phyloP scores from a whole-genome alignment of 2,329 filamentous ascomycete species.

The Hypoxylon sp. region DNA sequence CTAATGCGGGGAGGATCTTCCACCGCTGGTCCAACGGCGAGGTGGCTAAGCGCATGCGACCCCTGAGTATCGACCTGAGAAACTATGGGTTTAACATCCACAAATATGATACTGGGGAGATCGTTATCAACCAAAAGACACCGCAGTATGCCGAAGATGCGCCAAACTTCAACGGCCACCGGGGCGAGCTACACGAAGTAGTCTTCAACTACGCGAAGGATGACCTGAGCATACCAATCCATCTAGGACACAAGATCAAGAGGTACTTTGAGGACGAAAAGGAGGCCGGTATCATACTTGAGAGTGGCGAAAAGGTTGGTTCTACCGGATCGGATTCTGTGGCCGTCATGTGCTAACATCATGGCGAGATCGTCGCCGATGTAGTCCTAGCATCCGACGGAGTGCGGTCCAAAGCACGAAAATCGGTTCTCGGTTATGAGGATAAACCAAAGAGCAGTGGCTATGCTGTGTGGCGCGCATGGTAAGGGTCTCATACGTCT shows the following conservation, averaged over 20 bases:
- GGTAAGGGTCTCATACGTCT: conserved; percentile 52
- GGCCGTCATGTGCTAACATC: conserved; percentile 18
- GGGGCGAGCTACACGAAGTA: conserved; percentile 70
- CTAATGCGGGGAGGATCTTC: conserved; percentile 71
- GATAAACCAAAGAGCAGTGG: conserved; percentile 64
- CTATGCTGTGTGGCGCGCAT: conserved; percentile 65
- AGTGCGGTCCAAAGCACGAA: conserved; percentile 64
- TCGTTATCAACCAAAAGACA: conserved; percentile 66
- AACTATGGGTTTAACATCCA: conserved; percentile 71
- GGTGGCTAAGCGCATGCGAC: conserved; percentile 60
- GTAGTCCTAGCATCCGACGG: conserved; percentile 67
- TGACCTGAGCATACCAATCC: conserved; percentile 66
- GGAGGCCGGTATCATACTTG: conserved; percentile 63
- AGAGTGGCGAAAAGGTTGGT: conserved; percentile 58
- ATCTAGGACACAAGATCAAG: conserved; percentile 62
- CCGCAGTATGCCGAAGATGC: conserved; percentile 59
- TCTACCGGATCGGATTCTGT: neutral
- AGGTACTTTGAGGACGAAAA: conserved; percentile 67
- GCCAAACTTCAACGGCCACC: conserved; percentile 70
- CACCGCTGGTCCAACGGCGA: conserved; percentile 66
- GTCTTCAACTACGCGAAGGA: conserved; percentile 69
- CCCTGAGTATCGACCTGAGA: conserved; percentile 64
- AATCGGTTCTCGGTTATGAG: conserved; percentile 63
- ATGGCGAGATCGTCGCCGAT: conserved; percentile 56
- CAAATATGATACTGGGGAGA: conserved; percentile 70